These are phyloP conservation scores for Prunus dulcis DNA, from an alignment of 306 rosid genomes.

Conservation along the genomic window DNA sequence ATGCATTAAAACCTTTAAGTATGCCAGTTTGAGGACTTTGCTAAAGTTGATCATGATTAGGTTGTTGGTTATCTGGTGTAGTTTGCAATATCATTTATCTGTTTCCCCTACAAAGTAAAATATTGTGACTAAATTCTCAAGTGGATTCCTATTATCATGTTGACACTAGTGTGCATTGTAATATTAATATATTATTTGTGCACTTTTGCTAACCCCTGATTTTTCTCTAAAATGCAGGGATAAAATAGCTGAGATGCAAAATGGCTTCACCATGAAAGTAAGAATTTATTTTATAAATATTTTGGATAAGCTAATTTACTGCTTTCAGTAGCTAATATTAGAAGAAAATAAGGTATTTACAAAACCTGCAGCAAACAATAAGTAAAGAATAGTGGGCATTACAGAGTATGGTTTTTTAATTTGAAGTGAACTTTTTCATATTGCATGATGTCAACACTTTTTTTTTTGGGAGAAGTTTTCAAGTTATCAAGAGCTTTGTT, in stretches of 20 bases:
- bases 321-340: slow-evolving; percentile 1
- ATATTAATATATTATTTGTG: neutral
- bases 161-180: neutral
- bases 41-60: neutral
- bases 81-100: neutral
- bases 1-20: neutral
- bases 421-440: neutral
- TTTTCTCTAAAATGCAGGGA: slow-evolving; percentile 47
- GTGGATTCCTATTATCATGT: neutral
- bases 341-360: slow-evolving; percentile 5
- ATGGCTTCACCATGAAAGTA: slow-evolving; percentile 74
- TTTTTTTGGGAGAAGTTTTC: no score
- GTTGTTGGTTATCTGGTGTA: neutral
- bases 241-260: slow-evolving; percentile 64
- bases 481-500: no score
- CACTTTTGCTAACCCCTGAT: slow-evolving; percentile 17
- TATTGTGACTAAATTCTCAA: neutral
- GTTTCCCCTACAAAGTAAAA: neutral
- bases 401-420: neutral
- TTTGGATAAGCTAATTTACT: neutral
- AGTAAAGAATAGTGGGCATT: neutral
- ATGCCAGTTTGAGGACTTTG: neutral
- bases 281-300: slow-evolving; percentile 20
- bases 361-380: neutral
- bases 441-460: no score